Base-by-base conservation (phyloP, 371 early-diverging fungal genomes). In the Mortierella sp. region DNA sequence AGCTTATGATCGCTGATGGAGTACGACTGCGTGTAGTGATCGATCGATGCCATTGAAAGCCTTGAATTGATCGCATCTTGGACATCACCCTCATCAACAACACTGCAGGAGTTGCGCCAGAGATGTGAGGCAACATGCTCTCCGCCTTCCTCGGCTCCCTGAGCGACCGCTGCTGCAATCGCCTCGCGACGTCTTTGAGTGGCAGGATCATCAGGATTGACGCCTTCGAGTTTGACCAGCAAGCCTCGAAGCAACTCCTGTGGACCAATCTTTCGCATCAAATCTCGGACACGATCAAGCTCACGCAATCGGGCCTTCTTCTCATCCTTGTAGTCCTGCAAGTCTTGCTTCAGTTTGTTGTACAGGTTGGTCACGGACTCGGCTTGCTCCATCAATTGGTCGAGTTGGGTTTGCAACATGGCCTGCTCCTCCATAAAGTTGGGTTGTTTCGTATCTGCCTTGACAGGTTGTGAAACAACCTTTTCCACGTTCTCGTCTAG, bases 201-300 rank as follows among this genome's bases (percentile, higher is more conserved):
- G 14, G 60, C 60, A 0, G 65, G 51, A 14, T 69, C 68, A 3
- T 64, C 68, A 12, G 67, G 69, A n/a, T 69, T 55, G 12, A 61
- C 80, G 1, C 80, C 83, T 21, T 88, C 87, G 12, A 88, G 68
- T 16, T 87, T 80, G 28, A 82, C 86, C 57, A 88, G 49, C 16
- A 88, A 61, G 4, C 88, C 85, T 47, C 84, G 80, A 18, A 88
- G 56, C 18, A 88, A 64, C 10, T 82, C 72, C 18, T 83, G 86
- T 0, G 88, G 88, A 2, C 88, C 73, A 7, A 84, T 80, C 49
- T 82, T 73, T 28, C 80, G 70, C 31, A 88, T 72, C 21, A 80
- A 41, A 0, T 64, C 67, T 5, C 80, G 68, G 13, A 82, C 81
- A 8, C 58, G 72, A 1, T 82, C 80, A 18, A 87, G 53, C 4